phyloP scores from a whole-genome alignment of 2,329 filamentous ascomycete species.

The Cadophora sp. region DNA sequence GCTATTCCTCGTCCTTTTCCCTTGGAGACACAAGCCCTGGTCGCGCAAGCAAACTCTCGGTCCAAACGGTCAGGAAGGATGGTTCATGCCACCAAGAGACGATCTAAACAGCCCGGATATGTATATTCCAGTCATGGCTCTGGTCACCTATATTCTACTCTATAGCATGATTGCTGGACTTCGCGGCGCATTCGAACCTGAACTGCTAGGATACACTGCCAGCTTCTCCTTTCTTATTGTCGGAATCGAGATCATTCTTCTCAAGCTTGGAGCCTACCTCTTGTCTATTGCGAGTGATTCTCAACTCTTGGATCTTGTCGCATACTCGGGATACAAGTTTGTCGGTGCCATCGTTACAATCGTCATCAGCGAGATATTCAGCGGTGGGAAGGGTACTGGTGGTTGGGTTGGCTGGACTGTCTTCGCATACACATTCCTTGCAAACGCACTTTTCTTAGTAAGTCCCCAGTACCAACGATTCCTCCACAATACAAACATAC shows the following conservation, averaged over 20 bases:
- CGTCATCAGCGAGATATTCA: slow-evolving; percentile 77
- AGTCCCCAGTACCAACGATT: slow-evolving; percentile 41
- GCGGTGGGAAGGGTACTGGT: slow-evolving; percentile 80
- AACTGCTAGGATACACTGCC: slow-evolving; percentile 88
- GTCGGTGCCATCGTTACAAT: slow-evolving; percentile 94
- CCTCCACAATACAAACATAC: not conserved
- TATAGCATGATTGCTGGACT: slow-evolving; percentile 90
- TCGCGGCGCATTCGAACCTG: slow-evolving; percentile 90
- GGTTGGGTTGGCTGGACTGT: slow-evolving; percentile 89
- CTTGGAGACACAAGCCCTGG: slow-evolving; percentile 98
- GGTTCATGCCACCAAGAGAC: slow-evolving; percentile 90
- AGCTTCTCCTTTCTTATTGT: slow-evolving; percentile 85
- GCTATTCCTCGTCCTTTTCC: slow-evolving; percentile 90
- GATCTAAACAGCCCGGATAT: slow-evolving; percentile 98
- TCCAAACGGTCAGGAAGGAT: slow-evolving; percentile 72
- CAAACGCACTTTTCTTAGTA: slow-evolving; percentile 95
- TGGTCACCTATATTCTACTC: slow-evolving; percentile 96
- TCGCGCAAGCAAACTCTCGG: slow-evolving; percentile 84
- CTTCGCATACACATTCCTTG: slow-evolving; percentile 90
- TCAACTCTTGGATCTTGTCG: slow-evolving; percentile 90
- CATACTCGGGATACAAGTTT: slow-evolving; percentile 98
- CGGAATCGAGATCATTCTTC: slow-evolving; percentile 82
- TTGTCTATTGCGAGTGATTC: slow-evolving; percentile 93
- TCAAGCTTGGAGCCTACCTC: slow-evolving; percentile 93
- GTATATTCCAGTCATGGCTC: slow-evolving; percentile 98